phyloP scores from a whole-genome alignment of 1,139 yeast genomes.

The Arxiozyma telluris region DNA sequence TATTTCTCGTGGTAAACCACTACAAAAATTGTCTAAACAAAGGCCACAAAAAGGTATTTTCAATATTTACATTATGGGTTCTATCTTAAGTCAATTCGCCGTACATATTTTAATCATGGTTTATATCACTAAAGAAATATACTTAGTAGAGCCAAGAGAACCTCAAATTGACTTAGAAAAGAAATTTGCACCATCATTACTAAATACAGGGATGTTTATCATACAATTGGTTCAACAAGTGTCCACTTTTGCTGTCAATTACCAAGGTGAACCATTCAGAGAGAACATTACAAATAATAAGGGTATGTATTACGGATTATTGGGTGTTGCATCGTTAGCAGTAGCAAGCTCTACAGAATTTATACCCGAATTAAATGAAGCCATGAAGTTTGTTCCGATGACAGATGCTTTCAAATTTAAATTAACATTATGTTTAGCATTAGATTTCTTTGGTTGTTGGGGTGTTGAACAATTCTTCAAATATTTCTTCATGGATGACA shows the following conservation, averaged over 20 bases:
- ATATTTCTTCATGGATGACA: conserved; percentile 78
- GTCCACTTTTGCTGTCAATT: conserved; percentile 94
- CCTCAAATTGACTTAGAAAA: conserved; percentile 85
- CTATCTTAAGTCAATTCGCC: conserved; percentile 92
- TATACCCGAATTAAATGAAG: conserved; percentile 87
- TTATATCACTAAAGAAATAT: conserved; percentile 75
- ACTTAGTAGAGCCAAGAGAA: conserved; percentile 83
- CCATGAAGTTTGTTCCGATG: conserved; percentile 90
- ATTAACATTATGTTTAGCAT: conserved; percentile 60
- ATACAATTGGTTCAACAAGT: conserved; percentile 94
- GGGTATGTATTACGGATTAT: conserved; percentile 93
- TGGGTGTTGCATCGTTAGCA: conserved; percentile 86
- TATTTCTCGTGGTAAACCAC: conserved; percentile 87
- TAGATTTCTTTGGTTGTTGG: conserved; percentile 75
- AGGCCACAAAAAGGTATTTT: conserved; percentile 98
- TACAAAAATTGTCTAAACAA: conserved; percentile 80
- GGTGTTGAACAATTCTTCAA: conserved; percentile 74
- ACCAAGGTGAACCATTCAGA: conserved; percentile 95
- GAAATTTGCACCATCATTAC: conserved; percentile 75
- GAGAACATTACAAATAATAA: conserved; percentile 83
- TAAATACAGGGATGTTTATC: conserved; percentile 93
- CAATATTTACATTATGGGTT: conserved; percentile 92
- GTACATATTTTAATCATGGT: conserved; percentile 77
- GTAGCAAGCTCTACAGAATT: conserved; percentile 90
- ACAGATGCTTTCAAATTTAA: conserved; percentile 59